Evolutionary conservation across 2,329 filamentous ascomycete species (phyloP).

Genomic region (Aspergillus brunneoviolaceus): DNA sequence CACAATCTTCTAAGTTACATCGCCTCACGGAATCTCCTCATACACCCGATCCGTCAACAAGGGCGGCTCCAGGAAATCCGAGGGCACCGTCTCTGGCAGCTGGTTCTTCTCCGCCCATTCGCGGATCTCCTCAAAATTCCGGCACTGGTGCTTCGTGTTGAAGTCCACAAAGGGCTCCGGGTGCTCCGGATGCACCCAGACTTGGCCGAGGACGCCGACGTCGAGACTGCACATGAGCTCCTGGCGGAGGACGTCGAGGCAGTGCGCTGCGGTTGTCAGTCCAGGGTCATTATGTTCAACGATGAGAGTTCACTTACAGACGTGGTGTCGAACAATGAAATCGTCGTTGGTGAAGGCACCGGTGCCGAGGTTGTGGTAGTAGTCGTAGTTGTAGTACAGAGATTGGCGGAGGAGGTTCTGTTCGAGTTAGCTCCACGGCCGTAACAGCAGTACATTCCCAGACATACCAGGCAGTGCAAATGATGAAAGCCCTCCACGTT

Average conservation of each 20-base stretch:
- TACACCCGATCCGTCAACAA: constrained; percentile 21
- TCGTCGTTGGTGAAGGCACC: constrained; percentile 59
- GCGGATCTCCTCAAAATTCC: constrained; percentile 56
- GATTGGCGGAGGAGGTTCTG: constrained; percentile 61
- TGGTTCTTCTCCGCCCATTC: constrained; percentile 57
- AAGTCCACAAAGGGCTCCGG: constrained; percentile 60
- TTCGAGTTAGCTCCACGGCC: background rate
- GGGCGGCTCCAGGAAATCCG: constrained; percentile 46
- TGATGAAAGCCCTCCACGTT: constrained; percentile 36
- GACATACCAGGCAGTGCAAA: constrained; percentile 53
- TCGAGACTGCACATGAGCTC: constrained; percentile 64
- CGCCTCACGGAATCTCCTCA: constrained; percentile 22
- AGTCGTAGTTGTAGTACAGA: constrained; percentile 59
- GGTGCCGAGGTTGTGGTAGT: constrained; percentile 53
- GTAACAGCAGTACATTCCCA: background rate
- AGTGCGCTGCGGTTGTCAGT: constrained; percentile 48
- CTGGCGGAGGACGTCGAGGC: constrained; percentile 61
- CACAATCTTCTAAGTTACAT: background rate
- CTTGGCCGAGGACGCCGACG: constrained; percentile 59
- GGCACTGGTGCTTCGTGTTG: constrained; percentile 60
- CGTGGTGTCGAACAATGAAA: constrained; percentile 55
- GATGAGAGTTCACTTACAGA: constrained; percentile 48
- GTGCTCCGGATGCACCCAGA: constrained; percentile 54
- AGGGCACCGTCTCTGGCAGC: constrained; percentile 43
- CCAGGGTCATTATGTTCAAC: background rate